A percentile compares a stretch with the other conserved stretches of the same genome.
phyloP scores from a whole-genome alignment of 1,139 yeast genomes.

The Arxiozyma heterogenica region DNA sequence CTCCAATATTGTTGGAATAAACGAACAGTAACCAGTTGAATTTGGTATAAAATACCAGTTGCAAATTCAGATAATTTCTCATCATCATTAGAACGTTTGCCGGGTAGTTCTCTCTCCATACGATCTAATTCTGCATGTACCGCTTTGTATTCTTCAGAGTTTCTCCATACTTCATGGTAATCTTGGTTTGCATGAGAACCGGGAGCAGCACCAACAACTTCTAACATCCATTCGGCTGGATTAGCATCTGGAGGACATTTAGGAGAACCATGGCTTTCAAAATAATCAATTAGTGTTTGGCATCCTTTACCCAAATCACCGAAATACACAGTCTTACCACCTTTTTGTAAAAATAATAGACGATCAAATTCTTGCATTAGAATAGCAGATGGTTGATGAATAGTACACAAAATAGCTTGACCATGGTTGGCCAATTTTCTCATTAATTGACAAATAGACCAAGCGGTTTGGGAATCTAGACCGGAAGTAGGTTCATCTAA shows the following conservation, averaged over 20 bases:
- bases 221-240: conserved; percentile 82
- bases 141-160: conserved; percentile 44
- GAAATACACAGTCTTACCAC: conserved; percentile 74
- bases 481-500: conserved; percentile 94
- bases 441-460: conserved; percentile 74
- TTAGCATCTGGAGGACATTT: conserved; percentile 58
- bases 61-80: conserved; percentile 32
- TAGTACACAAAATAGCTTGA: conserved; percentile 75
- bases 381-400: conserved; percentile 77
- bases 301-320: conserved; percentile 71
- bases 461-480: conserved; percentile 84
- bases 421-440: conserved; percentile 69
- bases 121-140: conserved; percentile 36
- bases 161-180: conserved; percentile 58
- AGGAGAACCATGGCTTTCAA: conserved; percentile 62
- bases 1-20: conserved; percentile 54
- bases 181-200: conserved; percentile 60
- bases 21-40: conserved; percentile 43
- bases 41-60: conserved; percentile 41
- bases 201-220: conserved; percentile 74
- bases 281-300: conserved; percentile 51
- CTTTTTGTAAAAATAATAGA: conserved; percentile 57
- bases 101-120: conserved; percentile 39
- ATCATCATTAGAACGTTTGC: background rate
- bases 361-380: conserved; percentile 72